Evolutionary conservation across 2,329 filamentous ascomycete genomes (phyloP), one percentile per base, ranked within the genome.

Genomic region (Ophiostoma ulmi): DNA sequence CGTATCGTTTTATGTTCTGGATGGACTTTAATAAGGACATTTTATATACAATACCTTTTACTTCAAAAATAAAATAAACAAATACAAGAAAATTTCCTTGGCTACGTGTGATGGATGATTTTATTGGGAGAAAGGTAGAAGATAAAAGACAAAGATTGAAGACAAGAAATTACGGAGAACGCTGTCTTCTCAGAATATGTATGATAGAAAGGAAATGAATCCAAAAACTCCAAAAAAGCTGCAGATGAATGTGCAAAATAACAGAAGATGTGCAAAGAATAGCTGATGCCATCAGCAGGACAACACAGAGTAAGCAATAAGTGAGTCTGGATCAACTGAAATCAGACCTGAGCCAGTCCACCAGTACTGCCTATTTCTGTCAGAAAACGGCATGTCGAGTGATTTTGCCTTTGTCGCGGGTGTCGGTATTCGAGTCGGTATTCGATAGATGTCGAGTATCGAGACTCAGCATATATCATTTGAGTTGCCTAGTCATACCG

Each of bases 1-100:
- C 81, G 82, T 84, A 84, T 83, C 79, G 70, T 67, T 69, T 71
- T 69, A 39, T 31, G 65, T 67, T 69, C 68, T 71, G 70, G 70
- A 69, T 71, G 70, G 70, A 69, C 67, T 69, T 64, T 71, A 71
- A 71, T 71, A 69, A 61, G 70, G 68, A 41, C 70, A 68, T 68
- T 71, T 58, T 69, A 65, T 41, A 66, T 64, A 68, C 67, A 72
- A 58, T 20, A 17, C 58, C 26, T 38, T 69, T 73, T 58, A 36
- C 58, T 66, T 5, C 22, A 48, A 66, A 67, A 66, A 26, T 26
- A 65, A 68, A 55, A 70, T 69, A 72, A 70, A 69, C 35, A 31
- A 68, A 63, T 63, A 63, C 55, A 67, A 71, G 66, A 69, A 70
- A 67, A 55, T 52, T 61, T 70, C 66, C 35, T 68, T 35, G 61